Conservation (phyloP, 2,329 filamentous ascomycete species). For the Xylaria polymorpha region DNA sequence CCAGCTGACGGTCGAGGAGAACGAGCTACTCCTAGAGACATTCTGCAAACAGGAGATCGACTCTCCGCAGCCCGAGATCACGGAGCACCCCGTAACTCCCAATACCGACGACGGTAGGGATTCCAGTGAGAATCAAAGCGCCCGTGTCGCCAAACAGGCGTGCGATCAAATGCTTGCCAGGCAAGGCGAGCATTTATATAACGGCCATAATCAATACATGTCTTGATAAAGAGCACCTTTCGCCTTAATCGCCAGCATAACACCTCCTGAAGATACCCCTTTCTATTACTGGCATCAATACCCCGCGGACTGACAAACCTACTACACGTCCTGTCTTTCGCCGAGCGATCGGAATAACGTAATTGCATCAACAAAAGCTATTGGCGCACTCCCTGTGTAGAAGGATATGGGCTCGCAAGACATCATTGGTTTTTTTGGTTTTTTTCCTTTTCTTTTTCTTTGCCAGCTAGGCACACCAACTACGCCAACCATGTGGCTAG, state of each 20-base stretch:
- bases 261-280: slow-evolving; percentile 33
- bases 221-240: slow-evolving; percentile 22
- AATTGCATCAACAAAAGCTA: slow-evolving; percentile 25
- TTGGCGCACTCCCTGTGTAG: slow-evolving; percentile 22
- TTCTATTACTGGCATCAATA: slow-evolving; percentile 26
- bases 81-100: slow-evolving; percentile 40
- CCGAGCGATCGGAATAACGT: slow-evolving; percentile 18
- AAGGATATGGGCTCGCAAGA: slow-evolving; percentile 33
- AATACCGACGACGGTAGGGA: slow-evolving; percentile 39
- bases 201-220: slow-evolving; percentile 36
- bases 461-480: slow-evolving; percentile 1
- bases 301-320: slow-evolving; percentile 7
- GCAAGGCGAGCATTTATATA: slow-evolving; percentile 44
- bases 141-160: slow-evolving; percentile 53
- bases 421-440: background rate
- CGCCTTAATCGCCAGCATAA: slow-evolving; percentile 7
- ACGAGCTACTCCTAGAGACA: slow-evolving; percentile 46
- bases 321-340: slow-evolving; percentile 16
- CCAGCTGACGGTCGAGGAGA: slow-evolving; percentile 49
- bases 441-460: background rate
- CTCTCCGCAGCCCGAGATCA: slow-evolving; percentile 37
- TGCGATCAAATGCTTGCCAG: slow-evolving; percentile 51
- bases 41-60: slow-evolving; percentile 43
- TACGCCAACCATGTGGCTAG: background rate
- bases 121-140: slow-evolving; percentile 47